phyloP scores from a whole-genome alignment of 441 rosid genomes.

The Arabidopsis lyrata region DNA sequence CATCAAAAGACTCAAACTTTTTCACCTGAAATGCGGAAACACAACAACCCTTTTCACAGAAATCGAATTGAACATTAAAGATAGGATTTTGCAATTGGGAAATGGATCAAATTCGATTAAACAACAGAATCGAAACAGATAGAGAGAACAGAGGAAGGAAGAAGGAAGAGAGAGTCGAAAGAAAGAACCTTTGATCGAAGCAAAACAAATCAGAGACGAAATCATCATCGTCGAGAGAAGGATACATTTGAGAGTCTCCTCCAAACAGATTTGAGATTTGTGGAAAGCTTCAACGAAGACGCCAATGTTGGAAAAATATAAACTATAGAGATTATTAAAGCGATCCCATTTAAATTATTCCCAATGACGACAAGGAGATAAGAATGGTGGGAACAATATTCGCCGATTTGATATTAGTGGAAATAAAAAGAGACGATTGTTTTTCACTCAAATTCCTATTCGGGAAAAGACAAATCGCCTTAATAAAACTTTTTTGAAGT shows the following conservation, averaged over 20 bases:
- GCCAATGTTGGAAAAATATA: slow-evolving; percentile 15
- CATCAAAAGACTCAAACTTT: slow-evolving; percentile 2
- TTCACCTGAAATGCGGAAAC: slow-evolving; percentile 1
- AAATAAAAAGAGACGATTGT: slow-evolving; percentile 4
- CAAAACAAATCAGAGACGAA: slow-evolving; percentile 44
- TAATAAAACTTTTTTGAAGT: neutral
- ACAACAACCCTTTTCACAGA: neutral
- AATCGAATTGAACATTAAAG: slow-evolving; percentile 14
- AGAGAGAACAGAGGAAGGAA: slow-evolving; percentile 1
- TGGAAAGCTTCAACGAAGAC: slow-evolving; percentile 35
- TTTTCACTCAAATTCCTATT: slow-evolving; percentile 34
- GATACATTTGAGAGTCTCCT: slow-evolving; percentile 38
- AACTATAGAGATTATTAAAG: neutral
- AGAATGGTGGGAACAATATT: slow-evolving; percentile 45
- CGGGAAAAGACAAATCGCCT: slow-evolving; percentile 33
- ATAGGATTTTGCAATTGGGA: slow-evolving; percentile 1
- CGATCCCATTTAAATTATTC: neutral
- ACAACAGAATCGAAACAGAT: neutral
- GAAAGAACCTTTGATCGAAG: slow-evolving; percentile 45
- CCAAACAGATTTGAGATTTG: slow-evolving; percentile 18
- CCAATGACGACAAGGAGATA: slow-evolving; percentile 42
- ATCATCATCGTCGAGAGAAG: slow-evolving; percentile 42
- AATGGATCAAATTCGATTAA: neutral
- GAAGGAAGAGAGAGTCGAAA: neutral
- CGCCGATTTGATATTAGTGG: slow-evolving; percentile 45